Evolutionary conservation across 139 green algal species (phyloP), one percentile per base, ranked within the genome.

Genomic region (Haematococcus lacustris): DNA sequence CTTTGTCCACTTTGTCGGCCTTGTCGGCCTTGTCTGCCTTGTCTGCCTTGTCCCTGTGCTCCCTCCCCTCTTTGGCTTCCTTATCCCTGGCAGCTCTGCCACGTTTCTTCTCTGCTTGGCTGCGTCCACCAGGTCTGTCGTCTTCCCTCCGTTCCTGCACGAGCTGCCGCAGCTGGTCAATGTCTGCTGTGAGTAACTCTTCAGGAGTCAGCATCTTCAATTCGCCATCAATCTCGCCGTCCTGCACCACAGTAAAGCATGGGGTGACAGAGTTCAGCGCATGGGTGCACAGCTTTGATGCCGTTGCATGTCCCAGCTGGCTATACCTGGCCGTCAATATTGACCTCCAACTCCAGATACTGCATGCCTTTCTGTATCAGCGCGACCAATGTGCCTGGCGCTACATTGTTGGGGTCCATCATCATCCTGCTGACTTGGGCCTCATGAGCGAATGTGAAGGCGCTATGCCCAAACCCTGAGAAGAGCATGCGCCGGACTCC

Each of bases 321-420:
- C 4, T 47, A 38, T 28, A 81, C 79, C 79, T 76, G 61, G 21
- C 57, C 71, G n/a, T 85, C 82, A 21, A 98, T 68, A 76, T 98
- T 98, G 5, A 94, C 92, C 71, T 99, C 94, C 72, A 98, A 75
- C 84, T 99, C 95, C 69, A 97, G 74, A 73, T 96, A 98, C 77
- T 98, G 94, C 65, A 98, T 68, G 5, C 95, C 95, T 72, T 98
- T 98, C 70, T 98, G 94, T 0, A 98, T 82, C 64, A 98, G 94
- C 1, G 87, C 88, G 5, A 99, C 88, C 38, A 99, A 82, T 3
- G 93, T 90, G 1, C 92, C 93, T 2, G 94, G 88, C 3, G 95
- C 91, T 32, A 98, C 89, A 34, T 93, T 85, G 67, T 93, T 91
- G 47, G 83, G 86, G 38, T 95, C 87, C 28, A 97, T 83, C 41